Evolutionary conservation across 192 early-diverging fungal species (phyloP), one percentile per base, ranked within the genome.

Genomic region (Tieghemiomyces parasiticus): DNA sequence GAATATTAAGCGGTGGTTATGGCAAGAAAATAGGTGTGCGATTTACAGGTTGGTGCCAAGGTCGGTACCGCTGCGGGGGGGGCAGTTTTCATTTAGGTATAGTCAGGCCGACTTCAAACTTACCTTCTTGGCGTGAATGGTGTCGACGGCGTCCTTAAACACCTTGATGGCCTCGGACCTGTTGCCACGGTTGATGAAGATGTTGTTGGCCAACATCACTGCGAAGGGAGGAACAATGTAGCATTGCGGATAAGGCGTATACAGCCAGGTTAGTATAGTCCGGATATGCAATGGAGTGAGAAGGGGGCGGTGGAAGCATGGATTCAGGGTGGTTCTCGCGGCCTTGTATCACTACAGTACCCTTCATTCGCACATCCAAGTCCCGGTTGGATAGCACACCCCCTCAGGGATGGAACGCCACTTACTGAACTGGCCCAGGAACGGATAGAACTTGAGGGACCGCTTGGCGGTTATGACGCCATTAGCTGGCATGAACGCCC

Each of bases 181-280:
- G 74, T 96, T 93, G 58, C 78, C 79, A 42, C 90, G 82, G 72
- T 86, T 81, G 48, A 94, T 86, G 66, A 96, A 96, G 46, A 96
- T 81, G 61, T 88, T 85, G 58, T 85, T 82, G 25, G 83, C 86
- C 14, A 90, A 60, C 25, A 69, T 76, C 84, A 92, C 83, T 85
- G 64, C 14, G 24, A 3, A 24, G 8, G 8, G 19, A 47, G 46
- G 8, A 47, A 47, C 19, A 47, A 47, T 1, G 1, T 47, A 47
- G 20, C 46, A 10, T 6, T 24, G 25, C 46, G 20, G 1, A 24
- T 24, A 24, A 47, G 8, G 19, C 2, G 46, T 6, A 22, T 19
- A 19, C 46, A 8, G 46, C 1, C 46, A 22, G 46, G 25, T 8
- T 22, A 24, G 19, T 47, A 47, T 1, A 47, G 46, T 47, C 46